phyloP scores from a whole-genome alignment of 2,329 filamentous ascomycete species.

The Colletotrichum salicis region DNA sequence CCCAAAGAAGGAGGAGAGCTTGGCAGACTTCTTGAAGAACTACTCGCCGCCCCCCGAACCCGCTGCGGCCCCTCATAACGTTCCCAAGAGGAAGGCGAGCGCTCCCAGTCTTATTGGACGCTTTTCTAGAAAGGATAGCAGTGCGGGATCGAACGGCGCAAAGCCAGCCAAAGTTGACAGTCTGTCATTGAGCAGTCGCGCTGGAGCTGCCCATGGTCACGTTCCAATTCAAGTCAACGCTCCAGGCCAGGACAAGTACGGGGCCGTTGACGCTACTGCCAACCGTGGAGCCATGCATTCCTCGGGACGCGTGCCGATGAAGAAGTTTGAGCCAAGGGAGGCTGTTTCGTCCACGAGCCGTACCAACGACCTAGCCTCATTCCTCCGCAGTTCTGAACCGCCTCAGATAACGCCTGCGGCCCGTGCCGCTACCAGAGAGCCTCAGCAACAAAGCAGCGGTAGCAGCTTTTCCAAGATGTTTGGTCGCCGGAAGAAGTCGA shows the following conservation, averaged over 20 bases:
- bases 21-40: slow-evolving; percentile 79
- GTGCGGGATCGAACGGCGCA: slow-evolving; percentile 40
- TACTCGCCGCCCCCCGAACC: slow-evolving; percentile 72
- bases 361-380: slow-evolving; percentile 78
- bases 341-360: slow-evolving; percentile 53
- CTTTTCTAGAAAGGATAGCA: slow-evolving; percentile 56
- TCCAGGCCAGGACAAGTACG: slow-evolving; percentile 57
- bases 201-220: slow-evolving; percentile 53
- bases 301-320: slow-evolving; percentile 61
- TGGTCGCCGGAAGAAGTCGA: slow-evolving; percentile 60
- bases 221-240: slow-evolving; percentile 65
- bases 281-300: slow-evolving; percentile 36
- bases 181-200: slow-evolving; percentile 53
- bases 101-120: slow-evolving; percentile 71
- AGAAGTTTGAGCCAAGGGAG: slow-evolving; percentile 68
- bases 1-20: slow-evolving; percentile 69
- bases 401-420: slow-evolving; percentile 48
- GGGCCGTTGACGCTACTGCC: slow-evolving; percentile 42
- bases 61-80: slow-evolving; percentile 44
- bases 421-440: slow-evolving; percentile 38
- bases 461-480: slow-evolving; percentile 60
- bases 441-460: slow-evolving; percentile 48
- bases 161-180: slow-evolving; percentile 43
- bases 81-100: slow-evolving; percentile 72
- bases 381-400: slow-evolving; percentile 76